Conservation (phyloP, 116 monocot genomes). For the Posidonia oceanica region DNA sequence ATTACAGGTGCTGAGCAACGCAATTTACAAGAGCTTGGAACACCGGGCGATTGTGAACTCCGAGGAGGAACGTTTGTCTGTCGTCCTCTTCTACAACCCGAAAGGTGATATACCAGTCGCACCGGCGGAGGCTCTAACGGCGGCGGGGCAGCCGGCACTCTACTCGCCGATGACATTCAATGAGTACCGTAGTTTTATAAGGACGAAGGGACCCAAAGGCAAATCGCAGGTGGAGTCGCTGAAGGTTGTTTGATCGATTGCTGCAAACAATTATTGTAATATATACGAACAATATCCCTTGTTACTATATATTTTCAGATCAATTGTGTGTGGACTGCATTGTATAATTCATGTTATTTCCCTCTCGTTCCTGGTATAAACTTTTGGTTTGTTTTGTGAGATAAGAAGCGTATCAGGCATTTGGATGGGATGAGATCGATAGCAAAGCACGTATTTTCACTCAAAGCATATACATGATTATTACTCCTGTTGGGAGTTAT, state of each 20-base stretch:
- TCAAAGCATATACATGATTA: too few species aligned
- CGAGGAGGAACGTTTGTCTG: constrained; percentile 18
- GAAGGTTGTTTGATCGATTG: constrained; percentile 3
- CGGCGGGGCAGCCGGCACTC: constrained; percentile 8
- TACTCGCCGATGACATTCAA: constrained; percentile 24
- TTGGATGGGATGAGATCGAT: too few species aligned
- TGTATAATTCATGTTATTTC: too few species aligned
- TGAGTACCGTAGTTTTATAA: constrained; percentile 24
- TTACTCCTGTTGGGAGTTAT: too few species aligned
- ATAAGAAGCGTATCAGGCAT: too few species aligned
- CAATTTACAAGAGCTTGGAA: constrained; percentile 31
- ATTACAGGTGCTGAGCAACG: constrained; percentile 37
- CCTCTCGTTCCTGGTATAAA: too few species aligned
- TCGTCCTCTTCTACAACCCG: constrained; percentile 43
- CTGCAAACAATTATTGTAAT: too few species aligned
- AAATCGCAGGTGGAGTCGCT: constrained; percentile 17
- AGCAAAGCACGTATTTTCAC: too few species aligned
- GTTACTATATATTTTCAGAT: too few species aligned
- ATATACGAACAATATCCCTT: too few species aligned
- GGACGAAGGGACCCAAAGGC: constrained; percentile 21
- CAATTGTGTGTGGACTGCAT: too few species aligned
- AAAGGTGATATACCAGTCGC: constrained; percentile 14
- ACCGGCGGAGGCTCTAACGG: constrained; percentile 17
- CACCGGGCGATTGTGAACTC: constrained; percentile 36
- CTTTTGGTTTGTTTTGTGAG: too few species aligned